Evolutionary conservation across 2,329 filamentous ascomycete genomes (phyloP), one percentile per base, ranked within the genome.

Genomic region (Aspergillus nomiae): DNA sequence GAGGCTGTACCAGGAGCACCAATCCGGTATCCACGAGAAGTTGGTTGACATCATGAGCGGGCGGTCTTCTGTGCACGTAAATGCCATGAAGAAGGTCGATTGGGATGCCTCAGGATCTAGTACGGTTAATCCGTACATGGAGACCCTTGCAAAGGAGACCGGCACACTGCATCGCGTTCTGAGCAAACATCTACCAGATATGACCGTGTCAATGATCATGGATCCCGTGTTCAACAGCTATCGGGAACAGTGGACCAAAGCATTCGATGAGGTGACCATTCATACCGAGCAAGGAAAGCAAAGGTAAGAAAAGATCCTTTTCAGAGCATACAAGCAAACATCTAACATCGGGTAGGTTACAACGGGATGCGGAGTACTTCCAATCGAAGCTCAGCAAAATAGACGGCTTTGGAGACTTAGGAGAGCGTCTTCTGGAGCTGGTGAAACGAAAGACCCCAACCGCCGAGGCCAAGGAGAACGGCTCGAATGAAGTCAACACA

Each of bases 11-110:
- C 92, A 96, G 73, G 94, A 97, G 74, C 94, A 97, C 73, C 93
- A 96, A 74, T 89, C 89, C 66, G 93, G 87, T 65, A 96, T 97
- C 63, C 92, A 95, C 75, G 92, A 96, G 73, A 97, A 97, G 75
- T 82, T 97, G 1, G 91, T 96, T 21, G 92, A 96, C 67, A 97
- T 97, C 58, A 96, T 97, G 91, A 90, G 89, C 60, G 88, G 87
- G 1, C 87, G 93, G 6, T 92, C 92, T 1, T 82, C 86, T 4
- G 81, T 89, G 8, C 92, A 94, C 71, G 89, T 92, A 45, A 90
- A 89, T 73, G 86, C 87, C 28, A 89, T 97, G 82, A 89, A 86
- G 73, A 86, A 87, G 56, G 86, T 94, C 48, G 84, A 92, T 66
- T 97, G 92, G 90, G 89, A 94, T 67, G 73, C 80, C 53, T 76